A percentile compares a stretch with the other conserved stretches of the same genome.
Evolutionary conservation across 768 basidiomycete species (phyloP).

Genomic region (Kwoniella botswanensis): DNA sequence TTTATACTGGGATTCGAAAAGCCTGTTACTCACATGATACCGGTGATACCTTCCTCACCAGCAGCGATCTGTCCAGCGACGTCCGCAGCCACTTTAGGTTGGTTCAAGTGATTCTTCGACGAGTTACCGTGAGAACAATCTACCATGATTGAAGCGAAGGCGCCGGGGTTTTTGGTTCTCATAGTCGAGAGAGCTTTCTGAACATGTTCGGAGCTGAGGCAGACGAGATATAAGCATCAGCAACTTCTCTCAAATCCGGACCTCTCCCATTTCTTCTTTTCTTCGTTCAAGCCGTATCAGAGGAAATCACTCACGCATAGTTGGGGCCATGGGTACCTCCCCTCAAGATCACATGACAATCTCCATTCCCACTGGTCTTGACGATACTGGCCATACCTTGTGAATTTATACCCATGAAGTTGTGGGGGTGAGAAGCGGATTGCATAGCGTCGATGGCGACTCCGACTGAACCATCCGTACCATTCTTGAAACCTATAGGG

Average conservation of each 20-base stretch:
- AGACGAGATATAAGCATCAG: background rate
- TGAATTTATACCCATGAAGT: slow-evolving; percentile 78
- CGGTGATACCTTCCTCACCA: slow-evolving; percentile 45
- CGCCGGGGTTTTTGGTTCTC: slow-evolving; percentile 45
- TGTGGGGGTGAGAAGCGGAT: slow-evolving; percentile 86
- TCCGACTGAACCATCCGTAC: slow-evolving; percentile 85
- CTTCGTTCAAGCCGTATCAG: background rate
- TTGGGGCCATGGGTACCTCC: slow-evolving; percentile 92
- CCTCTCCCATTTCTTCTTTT: background rate
- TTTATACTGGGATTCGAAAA: no score
- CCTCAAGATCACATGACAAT: slow-evolving; percentile 94
- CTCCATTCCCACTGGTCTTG: slow-evolving; percentile 77
- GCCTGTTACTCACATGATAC: slow-evolving; percentile 44
- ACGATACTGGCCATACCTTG: slow-evolving; percentile 86
- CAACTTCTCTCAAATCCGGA: background rate
- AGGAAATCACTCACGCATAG: slow-evolving; percentile 62
- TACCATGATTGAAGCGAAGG: slow-evolving; percentile 70
- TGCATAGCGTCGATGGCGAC: slow-evolving; percentile 98
- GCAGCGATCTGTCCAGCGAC: slow-evolving; percentile 67
- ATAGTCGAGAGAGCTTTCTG: slow-evolving; percentile 47
- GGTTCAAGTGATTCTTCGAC: slow-evolving; percentile 85
- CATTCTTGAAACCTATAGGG: slow-evolving; percentile 97
- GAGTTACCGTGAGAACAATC: slow-evolving; percentile 98
- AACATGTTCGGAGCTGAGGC: slow-evolving; percentile 48
- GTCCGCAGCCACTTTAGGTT: slow-evolving; percentile 85